Evolutionary conservation across 306 rosid genomes (phyloP).

Genomic region (Boehmeria nivea): DNA sequence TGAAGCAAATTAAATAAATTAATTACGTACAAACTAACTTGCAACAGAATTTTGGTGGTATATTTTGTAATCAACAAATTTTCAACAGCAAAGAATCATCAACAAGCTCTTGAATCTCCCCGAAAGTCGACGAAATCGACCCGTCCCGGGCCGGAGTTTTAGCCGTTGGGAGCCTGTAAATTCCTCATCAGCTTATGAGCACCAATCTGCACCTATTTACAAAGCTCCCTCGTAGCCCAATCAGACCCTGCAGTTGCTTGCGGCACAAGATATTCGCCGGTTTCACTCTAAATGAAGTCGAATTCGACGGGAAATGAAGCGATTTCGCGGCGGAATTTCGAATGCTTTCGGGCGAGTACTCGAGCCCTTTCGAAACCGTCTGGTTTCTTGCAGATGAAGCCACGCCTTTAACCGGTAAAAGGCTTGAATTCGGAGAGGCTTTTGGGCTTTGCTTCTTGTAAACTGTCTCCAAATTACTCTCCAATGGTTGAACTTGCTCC

Average conservation of each 20-base stretch:
- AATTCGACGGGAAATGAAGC: constrained; percentile 30
- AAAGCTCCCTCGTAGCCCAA: constrained; percentile 36
- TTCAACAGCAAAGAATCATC: constrained; percentile 32
- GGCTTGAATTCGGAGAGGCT: constrained; percentile 38
- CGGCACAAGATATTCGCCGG: constrained; percentile 36
- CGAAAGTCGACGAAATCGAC: constrained; percentile 12
- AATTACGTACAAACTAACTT: constrained; percentile 1
- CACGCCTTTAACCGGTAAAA: constrained; percentile 38
- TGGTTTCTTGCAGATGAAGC: constrained; percentile 46
- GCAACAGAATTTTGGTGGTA: constrained; percentile 14
- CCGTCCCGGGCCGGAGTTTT: constrained; percentile 14
- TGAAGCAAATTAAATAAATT: constrained; percentile 12
- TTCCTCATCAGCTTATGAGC: constrained; percentile 40
- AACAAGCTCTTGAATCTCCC: constrained; percentile 8
- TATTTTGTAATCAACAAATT: constrained; percentile 6
- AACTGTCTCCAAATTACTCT: constrained; percentile 33
- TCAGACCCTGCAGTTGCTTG: constrained; percentile 38
- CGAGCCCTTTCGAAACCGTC: constrained; percentile 35
- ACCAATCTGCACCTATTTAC: constrained; percentile 44
- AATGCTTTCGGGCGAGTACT: constrained; percentile 25
- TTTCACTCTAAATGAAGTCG: constrained; percentile 29
- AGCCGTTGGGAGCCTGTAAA: neutral
- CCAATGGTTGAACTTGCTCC: constrained; percentile 27
- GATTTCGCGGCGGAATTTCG: constrained; percentile 30
- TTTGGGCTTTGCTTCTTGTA: constrained; percentile 35